Percentiles rank a stretch among this genome's conserved stretches.
phyloP scores from a whole-genome alignment of 2,329 filamentous ascomycete genomes.

The Aureobasidium sp. region DNA sequence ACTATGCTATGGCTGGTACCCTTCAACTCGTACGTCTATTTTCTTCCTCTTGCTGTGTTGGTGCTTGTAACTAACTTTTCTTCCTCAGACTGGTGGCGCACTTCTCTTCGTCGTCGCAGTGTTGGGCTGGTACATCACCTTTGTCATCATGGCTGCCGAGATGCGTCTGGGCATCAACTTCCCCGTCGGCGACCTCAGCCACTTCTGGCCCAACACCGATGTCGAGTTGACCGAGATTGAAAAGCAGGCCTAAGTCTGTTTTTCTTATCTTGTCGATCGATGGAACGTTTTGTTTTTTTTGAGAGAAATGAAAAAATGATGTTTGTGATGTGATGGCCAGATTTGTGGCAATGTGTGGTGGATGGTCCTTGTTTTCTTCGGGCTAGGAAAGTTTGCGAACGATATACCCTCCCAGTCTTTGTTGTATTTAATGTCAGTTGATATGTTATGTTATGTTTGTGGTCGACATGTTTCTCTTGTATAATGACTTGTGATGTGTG shows the following conservation, averaged over 20 bases:
- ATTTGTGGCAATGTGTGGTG: neutral
- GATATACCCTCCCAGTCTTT: neutral
- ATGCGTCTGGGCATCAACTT: conserved; percentile 45
- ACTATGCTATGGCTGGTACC: conserved; percentile 36
- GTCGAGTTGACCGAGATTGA: conserved; percentile 19
- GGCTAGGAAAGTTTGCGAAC: neutral
- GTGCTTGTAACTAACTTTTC: neutral
- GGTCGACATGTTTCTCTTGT: neutral
- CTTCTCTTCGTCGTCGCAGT: conserved; percentile 40
- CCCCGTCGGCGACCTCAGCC: conserved; percentile 46
- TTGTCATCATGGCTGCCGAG: conserved; percentile 49
- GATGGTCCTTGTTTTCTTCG: neutral
- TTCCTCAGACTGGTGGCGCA: conserved; percentile 31
- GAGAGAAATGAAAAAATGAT: neutral
- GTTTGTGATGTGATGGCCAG: neutral
- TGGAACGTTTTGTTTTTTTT: no score
- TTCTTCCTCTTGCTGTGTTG: neutral
- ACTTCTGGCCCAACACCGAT: conserved; percentile 36
- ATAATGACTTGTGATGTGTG: no score
- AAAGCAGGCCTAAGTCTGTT: conserved; percentile 20
- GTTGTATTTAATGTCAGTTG: neutral
- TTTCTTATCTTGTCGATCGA: no score
- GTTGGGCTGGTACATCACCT: conserved; percentile 48
- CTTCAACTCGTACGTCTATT: conserved; percentile 40
- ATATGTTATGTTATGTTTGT: neutral